Base-by-base conservation (phyloP, 495 filamentous ascomycete genomes). In the Penicillium ucsense region DNA sequence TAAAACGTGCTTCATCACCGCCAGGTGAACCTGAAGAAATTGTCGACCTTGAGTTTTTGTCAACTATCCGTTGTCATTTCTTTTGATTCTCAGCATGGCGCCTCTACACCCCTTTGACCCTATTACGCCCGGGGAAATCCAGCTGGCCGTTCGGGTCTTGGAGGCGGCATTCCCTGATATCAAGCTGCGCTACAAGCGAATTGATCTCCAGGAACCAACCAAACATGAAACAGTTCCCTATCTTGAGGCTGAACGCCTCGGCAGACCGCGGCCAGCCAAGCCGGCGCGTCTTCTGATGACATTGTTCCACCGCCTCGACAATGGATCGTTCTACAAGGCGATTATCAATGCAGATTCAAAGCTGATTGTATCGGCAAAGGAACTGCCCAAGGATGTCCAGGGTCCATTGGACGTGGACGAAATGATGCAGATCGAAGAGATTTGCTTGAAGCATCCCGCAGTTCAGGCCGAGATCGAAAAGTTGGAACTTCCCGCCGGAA, bases 391-490 rank as follows among this genome's bases (percentile, higher is more conserved):
- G 43, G 64, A 64, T 12, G 52, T 70, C 29, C 67, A 72, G 53
- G 66, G 65, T 7, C 68, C 70, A 6, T 44, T 64, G 0, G 70
- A 73, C 49, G 49, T 62, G 3, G 70, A 71, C 40, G 70, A 73
- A 39, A 59, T 73, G 53, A 52, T 66, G 1, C 68, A 64, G 10
- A 66, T 71, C n/a, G 70, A 71, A 45, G 35, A 62, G 28, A 46
- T 68, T 3, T 70, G 65, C 45, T 53, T 73, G 20, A 51, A 39
- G 8, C 64, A 71, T 38, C 68, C 68, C 1, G 67, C 60, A 8
- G 68, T 73, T n/a, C 60, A 67, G 35, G 63, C 64, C 0, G 70
- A 73, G 35, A 58, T 73, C 46, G 70, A 66, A 29, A 73, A 71
- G 41, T 29, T 73, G 41, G 51, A 71, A 41, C 60, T 73, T 6